A percentile compares a stretch with the other conserved stretches of the same genome.
Evolutionary conservation across 345 rosid genomes (phyloP).

Genomic region (Populus euphratica): DNA sequence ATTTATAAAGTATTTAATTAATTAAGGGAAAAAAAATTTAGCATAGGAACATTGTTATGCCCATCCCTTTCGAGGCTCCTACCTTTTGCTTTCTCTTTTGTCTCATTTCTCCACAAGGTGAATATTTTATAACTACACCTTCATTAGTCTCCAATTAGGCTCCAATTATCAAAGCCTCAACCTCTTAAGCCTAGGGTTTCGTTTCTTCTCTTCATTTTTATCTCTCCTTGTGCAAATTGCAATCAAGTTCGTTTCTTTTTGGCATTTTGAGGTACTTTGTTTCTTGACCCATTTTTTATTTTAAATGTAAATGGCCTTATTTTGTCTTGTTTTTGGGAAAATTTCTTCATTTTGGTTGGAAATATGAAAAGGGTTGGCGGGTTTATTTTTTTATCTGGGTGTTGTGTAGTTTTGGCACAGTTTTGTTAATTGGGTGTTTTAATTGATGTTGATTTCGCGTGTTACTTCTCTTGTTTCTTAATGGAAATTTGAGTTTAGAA

Average conservation of each 20-base stretch:
- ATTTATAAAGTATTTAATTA: not conserved
- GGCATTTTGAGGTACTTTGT: constrained; percentile 12
- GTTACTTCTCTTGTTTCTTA: not conserved
- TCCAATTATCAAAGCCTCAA: not conserved
- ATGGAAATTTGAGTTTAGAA: not conserved
- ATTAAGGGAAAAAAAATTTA: not conserved
- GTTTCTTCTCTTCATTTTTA: not conserved
- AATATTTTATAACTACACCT: not conserved
- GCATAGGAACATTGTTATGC: constrained; percentile 1
- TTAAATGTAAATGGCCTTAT: not conserved
- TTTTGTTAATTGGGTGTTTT: not conserved
- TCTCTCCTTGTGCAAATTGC: not conserved
- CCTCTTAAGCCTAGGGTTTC: constrained; percentile 1
- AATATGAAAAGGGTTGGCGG: not conserved
- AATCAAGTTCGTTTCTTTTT: not conserved
- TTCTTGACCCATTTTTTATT: not conserved
- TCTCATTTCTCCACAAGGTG: constrained; percentile 25
- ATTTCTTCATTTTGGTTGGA: not conserved
- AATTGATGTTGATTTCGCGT: not conserved
- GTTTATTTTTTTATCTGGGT: not conserved
- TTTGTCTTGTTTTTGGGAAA: not conserved
- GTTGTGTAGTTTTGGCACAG: not conserved
- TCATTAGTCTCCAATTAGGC: not conserved
- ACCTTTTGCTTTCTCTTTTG: constrained; percentile 16
- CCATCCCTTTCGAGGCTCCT: constrained; percentile 20